Evolutionary conservation across 768 basidiomycete genomes (phyloP).

Genomic region (Termitomyces sp.): DNA sequence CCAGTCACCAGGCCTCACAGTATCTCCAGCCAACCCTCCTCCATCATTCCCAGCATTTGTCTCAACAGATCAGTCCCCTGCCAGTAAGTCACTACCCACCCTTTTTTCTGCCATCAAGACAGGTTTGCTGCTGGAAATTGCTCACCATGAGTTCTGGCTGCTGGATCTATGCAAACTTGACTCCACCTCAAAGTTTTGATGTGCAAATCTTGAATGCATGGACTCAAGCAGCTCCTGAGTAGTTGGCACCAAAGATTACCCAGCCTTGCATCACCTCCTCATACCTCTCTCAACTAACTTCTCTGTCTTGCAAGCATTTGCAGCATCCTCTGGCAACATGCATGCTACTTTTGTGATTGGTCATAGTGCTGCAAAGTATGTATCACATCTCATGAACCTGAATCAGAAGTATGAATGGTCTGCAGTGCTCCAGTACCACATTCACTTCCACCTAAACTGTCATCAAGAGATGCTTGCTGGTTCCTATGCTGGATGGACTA

Average conservation of each 20-base stretch:
- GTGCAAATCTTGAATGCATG: background rate
- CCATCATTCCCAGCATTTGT: background rate
- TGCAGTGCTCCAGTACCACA: too few relatives aligned
- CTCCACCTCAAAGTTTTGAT: background rate
- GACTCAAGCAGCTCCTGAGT: background rate
- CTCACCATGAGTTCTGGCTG: background rate
- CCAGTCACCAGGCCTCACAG: background rate
- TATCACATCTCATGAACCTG: too few relatives aligned
- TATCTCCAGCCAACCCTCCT: too few relatives aligned
- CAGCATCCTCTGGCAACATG: background rate
- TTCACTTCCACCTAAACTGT: too few relatives aligned
- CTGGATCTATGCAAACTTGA: constrained; percentile 2
- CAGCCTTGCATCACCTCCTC: constrained; percentile 3
- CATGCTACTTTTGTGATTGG: background rate
- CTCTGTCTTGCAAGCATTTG: background rate
- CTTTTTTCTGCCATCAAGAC: constrained; percentile 6
- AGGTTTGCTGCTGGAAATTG: constrained; percentile 6
- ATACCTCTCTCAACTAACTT: background rate
- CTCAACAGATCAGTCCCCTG: background rate
- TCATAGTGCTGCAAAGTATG: background rate
- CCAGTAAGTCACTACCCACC: constrained; percentile 3
- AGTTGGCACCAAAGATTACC: background rate
- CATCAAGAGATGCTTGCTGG: too few relatives aligned
- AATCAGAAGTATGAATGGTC: too few relatives aligned
- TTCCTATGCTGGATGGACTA: too few relatives aligned